Conservation (phyloP, 495 filamentous ascomycete species). For the Penicillium goetzii region DNA sequence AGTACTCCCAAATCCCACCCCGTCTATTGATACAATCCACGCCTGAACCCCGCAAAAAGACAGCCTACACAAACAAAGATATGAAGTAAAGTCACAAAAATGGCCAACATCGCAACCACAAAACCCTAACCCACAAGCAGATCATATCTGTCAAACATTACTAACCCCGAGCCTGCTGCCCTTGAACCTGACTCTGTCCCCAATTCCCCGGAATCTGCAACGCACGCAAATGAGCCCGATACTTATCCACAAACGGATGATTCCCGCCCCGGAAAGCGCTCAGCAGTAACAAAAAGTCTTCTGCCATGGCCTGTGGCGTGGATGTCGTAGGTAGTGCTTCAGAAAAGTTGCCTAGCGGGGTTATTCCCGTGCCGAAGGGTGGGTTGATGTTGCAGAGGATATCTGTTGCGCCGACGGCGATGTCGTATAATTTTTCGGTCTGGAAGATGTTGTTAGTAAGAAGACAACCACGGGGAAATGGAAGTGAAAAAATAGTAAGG, state of each 20-base stretch:
- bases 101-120: background rate
- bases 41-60: background rate
- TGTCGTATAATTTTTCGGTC: constrained; percentile 50
- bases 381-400: constrained; percentile 39
- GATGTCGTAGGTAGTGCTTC: constrained; percentile 23
- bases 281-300: constrained; percentile 41
- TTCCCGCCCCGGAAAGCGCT: constrained; percentile 45
- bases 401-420: constrained; percentile 43
- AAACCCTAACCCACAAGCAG: background rate
- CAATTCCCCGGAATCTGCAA: constrained; percentile 31
- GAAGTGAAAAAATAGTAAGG: background rate
- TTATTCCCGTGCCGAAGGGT: constrained; percentile 29
- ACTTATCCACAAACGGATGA: constrained; percentile 45
- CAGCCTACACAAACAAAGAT: background rate
- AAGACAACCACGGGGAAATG: background rate
- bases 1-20: background rate
- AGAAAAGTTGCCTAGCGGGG: constrained; percentile 21
- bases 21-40: constrained; percentile 8
- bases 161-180: too few relatives aligned
- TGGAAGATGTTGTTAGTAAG: constrained; percentile 23
- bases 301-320: constrained; percentile 36
- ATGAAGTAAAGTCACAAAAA: background rate
- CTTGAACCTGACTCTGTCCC: constrained; percentile 5
- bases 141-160: too few relatives aligned
- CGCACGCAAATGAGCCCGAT: constrained; percentile 36